Percentiles rank a stretch among this genome's conserved stretches.
Evolutionary conservation across 2,329 filamentous ascomycete genomes (phyloP).

Genomic region (Daldinia sp.): DNA sequence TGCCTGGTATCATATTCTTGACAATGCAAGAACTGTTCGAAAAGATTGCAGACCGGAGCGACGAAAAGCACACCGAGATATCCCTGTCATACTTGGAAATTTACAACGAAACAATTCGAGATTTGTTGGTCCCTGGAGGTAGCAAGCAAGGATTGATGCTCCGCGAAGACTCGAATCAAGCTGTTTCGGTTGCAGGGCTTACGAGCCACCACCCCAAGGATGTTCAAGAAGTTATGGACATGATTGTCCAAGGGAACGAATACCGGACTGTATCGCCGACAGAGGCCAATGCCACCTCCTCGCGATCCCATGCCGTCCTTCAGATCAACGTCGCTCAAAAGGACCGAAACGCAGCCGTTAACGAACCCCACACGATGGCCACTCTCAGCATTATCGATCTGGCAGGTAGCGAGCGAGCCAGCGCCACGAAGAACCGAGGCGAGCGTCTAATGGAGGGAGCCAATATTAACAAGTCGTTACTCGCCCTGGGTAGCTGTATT

Average conservation of each 20-base stretch:
- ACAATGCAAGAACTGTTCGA: conserved; percentile 99
- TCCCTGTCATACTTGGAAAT: conserved; percentile 97
- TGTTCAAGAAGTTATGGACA: conserved; percentile 98
- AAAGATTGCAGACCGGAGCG: conserved; percentile 84
- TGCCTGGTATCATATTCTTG: conserved; percentile 97
- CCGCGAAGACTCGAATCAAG: conserved; percentile 91
- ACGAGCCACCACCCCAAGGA: conserved; percentile 91
- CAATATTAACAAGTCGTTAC: conserved; percentile 98
- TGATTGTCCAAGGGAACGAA: conserved; percentile 95
- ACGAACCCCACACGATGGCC: conserved; percentile 97
- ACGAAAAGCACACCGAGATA: conserved; percentile 88
- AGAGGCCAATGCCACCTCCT: conserved; percentile 96
- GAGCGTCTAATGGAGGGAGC: conserved; percentile 91
- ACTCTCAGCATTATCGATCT: conserved; percentile 98
- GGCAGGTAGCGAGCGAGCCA: conserved; percentile 93
- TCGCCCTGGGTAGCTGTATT: conserved; percentile 95
- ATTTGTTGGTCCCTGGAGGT: conserved; percentile 85
- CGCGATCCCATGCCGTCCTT: conserved; percentile 93
- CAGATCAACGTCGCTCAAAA: conserved; percentile 97
- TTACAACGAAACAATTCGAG: conserved; percentile 98
- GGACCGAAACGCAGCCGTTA: conserved; percentile 89
- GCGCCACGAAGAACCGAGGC: conserved; percentile 94
- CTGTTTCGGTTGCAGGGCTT: conserved; percentile 88
- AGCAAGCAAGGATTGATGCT: conserved; percentile 88
- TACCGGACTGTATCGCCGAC: conserved; percentile 96